Evolutionary conservation across 2,329 filamentous ascomycete genomes (phyloP).

Genomic region (Nemania sp.): DNA sequence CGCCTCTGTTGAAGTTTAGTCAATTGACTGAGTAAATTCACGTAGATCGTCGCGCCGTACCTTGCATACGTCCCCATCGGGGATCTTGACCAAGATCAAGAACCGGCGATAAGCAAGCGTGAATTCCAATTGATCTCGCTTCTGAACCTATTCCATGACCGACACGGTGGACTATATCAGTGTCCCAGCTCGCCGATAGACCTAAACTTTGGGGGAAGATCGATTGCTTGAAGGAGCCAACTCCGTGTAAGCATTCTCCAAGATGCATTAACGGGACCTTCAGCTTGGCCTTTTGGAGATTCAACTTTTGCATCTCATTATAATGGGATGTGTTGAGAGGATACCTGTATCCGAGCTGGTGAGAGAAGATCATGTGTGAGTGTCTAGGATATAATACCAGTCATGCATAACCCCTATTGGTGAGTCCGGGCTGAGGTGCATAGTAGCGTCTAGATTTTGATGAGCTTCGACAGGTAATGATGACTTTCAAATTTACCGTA

Average conservation of each 20-base stretch:
- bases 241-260: slow-evolving; percentile 49
- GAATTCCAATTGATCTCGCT: slow-evolving; percentile 49
- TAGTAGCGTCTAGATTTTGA: slow-evolving; percentile 35
- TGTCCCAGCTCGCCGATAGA: slow-evolving; percentile 48
- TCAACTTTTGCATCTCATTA: slow-evolving; percentile 45
- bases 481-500: slow-evolving; percentile 35
- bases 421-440: slow-evolving; percentile 43
- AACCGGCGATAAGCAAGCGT: slow-evolving; percentile 49
- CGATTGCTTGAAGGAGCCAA: slow-evolving; percentile 49
- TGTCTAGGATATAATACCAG: slow-evolving; percentile 33
- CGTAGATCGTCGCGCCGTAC: slow-evolving; percentile 26
- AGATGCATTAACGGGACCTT: slow-evolving; percentile 48
- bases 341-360: slow-evolving; percentile 36
- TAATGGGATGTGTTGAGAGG: slow-evolving; percentile 47
- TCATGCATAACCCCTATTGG: slow-evolving; percentile 48
- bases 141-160: slow-evolving; percentile 48
- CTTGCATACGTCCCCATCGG: slow-evolving; percentile 49
- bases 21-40: neutral
- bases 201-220: slow-evolving; percentile 49
- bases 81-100: slow-evolving; percentile 49
- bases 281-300: slow-evolving; percentile 42
- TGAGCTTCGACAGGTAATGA: slow-evolving; percentile 10
- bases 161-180: slow-evolving; percentile 45
- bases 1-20: slow-evolving; percentile 39
- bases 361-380: neutral